Conservation (phyloP, 1,139 yeast genomes). For the Yamadazyma diospyri region DNA sequence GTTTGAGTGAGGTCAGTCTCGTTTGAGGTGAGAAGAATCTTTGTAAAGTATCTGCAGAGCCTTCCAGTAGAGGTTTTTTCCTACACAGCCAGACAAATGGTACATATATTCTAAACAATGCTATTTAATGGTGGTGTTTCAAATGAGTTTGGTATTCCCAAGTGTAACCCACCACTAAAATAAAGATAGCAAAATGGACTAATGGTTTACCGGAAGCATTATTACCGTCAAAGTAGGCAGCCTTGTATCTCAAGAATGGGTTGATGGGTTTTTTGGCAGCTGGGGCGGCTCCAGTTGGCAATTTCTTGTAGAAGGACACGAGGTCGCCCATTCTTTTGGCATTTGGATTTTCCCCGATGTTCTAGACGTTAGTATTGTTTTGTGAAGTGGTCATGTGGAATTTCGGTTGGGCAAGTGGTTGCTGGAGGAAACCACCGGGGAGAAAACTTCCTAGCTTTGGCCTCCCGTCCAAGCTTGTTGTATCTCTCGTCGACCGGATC, state of each 20-base stretch:
- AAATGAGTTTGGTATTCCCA: constrained; percentile 91
- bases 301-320: constrained; percentile 90
- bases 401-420: too few species aligned
- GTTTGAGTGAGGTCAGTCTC: too few species aligned
- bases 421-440: too few species aligned
- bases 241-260: constrained; percentile 73
- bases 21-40: too few species aligned
- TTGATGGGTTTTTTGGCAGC: constrained; percentile 68
- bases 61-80: too few species aligned
- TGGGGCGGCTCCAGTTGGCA: constrained; percentile 90
- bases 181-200: constrained; percentile 69
- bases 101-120: neutral
- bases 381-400: neutral
- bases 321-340: constrained; percentile 97
- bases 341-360: constrained; percentile 91
- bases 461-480: neutral
- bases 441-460: too few species aligned
- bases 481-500: too few species aligned
- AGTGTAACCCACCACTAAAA: constrained; percentile 80
- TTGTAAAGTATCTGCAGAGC: too few species aligned
- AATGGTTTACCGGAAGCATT: constrained; percentile 81
- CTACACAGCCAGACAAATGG: too few species aligned
- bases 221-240: constrained; percentile 74
- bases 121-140: constrained; percentile 35
- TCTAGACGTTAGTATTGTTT: constrained; percentile 34